Base-by-base conservation (phyloP, 176 grass and related monocot genomes). In the Phragmites australis region DNA sequence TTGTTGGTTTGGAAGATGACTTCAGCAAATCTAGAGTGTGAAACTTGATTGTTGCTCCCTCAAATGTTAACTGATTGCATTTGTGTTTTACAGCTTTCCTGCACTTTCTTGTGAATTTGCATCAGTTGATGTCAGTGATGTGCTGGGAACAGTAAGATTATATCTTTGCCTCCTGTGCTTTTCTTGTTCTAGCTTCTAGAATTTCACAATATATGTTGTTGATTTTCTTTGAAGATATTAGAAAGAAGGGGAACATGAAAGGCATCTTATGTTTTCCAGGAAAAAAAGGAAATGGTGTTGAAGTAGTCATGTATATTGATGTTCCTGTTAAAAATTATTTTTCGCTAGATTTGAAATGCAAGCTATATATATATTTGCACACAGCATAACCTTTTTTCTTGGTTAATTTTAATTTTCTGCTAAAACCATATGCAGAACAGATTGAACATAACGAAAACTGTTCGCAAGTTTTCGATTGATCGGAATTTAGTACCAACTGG, bases 51-150 rank as follows among this genome's bases (percentile, higher is more conserved):
- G 9, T 61, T 54, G 6, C 74, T 65, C 52, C 23, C 56, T 77
- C 65, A 82, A 60, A 57, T 69, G 30, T 81, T 85, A 52, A 80
- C 75, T 69, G 68, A 68, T 6, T 67, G 41, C 41, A 19, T 69
- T 40, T 58, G 12, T 79, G 31, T 51, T 88, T 89, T 90, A 70
- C 81, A 99, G 97, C 81, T 99, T 99, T 81, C 93, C 97, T 61
- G 90, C 97, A 53, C 93, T 99, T 56, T 99, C 97, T 53, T 99
- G 97, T 74, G 97, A 99, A 91, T 95, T 99, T 82, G 97, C 90
- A 84, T 93, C 90, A 41, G 93, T 99, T 50, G 97, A 99, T 76
- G 88, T 99, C 81, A 91, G 90, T 82, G 97, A 99, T 84, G 90
- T 93, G 50, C 85, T 99, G 65, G 93, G 97, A 90, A 99, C 97